These are phyloP conservation scores for Hypoxylon fragiforme DNA, from an alignment of 495 filamentous ascomycete genomes.

Conservation along the genomic window DNA sequence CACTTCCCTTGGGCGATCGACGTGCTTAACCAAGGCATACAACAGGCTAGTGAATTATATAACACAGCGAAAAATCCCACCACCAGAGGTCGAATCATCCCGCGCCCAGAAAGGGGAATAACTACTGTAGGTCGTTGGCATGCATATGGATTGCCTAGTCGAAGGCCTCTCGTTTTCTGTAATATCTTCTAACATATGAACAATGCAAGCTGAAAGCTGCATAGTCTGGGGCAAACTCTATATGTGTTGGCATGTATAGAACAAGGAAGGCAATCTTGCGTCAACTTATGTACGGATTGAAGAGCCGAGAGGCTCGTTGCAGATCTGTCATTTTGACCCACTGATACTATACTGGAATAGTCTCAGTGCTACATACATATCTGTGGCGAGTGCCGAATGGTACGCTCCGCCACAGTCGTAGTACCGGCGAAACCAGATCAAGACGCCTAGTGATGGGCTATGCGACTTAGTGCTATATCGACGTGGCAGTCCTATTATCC, in stretches of 20 bases:
- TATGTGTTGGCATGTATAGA: conserved; percentile 18
- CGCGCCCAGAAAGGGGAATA: not conserved
- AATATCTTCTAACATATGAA: conserved; percentile 1
- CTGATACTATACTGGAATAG: not conserved
- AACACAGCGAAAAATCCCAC: not conserved
- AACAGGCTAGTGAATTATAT: not conserved
- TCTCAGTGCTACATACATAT: not conserved
- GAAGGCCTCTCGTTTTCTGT: not conserved
- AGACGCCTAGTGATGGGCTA: too few relatives aligned
- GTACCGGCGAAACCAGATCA: too few relatives aligned
- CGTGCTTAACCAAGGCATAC: not conserved
- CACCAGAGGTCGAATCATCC: not conserved
- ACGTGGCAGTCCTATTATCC: conserved; percentile 37
- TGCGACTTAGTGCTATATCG: conserved; percentile 24
- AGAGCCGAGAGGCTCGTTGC: conserved; percentile 18
- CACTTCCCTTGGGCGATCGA: not conserved
- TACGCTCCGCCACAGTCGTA: conserved; percentile 39
- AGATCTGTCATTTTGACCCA: conserved; percentile 23
- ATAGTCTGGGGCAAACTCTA: conserved; percentile 23
- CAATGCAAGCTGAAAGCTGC: conserved; percentile 37
- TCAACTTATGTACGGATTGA: conserved; percentile 4
- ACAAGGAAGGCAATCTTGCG: conserved; percentile 11
- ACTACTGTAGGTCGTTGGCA: not conserved
- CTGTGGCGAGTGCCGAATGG: conserved; percentile 33
- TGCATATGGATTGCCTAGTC: conserved; percentile 17